Conservation (phyloP, 2,329 filamentous ascomycete genomes). For the Fusarium udum region DNA sequence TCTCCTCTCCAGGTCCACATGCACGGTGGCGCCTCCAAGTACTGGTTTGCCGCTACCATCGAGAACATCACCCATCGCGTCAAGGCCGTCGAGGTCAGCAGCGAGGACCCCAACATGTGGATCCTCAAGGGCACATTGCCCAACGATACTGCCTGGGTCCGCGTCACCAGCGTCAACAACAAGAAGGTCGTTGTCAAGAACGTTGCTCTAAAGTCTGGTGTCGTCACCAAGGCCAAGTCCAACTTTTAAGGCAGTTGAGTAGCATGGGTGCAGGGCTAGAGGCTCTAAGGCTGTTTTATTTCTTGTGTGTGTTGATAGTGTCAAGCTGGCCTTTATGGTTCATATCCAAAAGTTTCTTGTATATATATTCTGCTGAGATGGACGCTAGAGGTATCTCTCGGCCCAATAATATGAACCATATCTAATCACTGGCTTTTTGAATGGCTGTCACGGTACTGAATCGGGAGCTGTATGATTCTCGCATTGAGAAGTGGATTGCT, state of each 20-base stretch:
- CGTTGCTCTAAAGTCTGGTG: conserved; percentile 9
- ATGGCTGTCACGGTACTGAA: no score
- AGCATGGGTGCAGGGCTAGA: neutral
- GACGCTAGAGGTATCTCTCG: neutral
- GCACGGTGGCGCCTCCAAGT: conserved; percentile 20
- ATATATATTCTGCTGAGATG: neutral
- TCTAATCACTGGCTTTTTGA: neutral
- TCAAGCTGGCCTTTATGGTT: neutral
- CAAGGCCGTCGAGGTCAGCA: conserved; percentile 19
- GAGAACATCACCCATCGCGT: conserved; percentile 13
- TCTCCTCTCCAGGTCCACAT: conserved; percentile 12
- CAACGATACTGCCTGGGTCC: conserved; percentile 11
- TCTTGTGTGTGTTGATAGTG: neutral
- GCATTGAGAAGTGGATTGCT: neutral
- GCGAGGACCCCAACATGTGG: conserved; percentile 17
- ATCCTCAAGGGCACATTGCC: conserved; percentile 10
- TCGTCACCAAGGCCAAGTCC: conserved; percentile 9
- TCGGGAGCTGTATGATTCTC: rapidly evolving
- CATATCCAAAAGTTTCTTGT: conserved; percentile 11
- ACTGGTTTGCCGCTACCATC: conserved; percentile 22
- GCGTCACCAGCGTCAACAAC: conserved; percentile 15
- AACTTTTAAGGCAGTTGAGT: neutral
- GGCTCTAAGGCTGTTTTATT: neutral
- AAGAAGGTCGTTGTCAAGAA: conserved; percentile 16
- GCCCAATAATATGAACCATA: neutral